Percentiles rank a stretch among this genome's conserved stretches.
These are phyloP conservation scores for Sporopachydermia cereana DNA, from an alignment of 1,139 yeast species.

Conservation along the genomic window DNA sequence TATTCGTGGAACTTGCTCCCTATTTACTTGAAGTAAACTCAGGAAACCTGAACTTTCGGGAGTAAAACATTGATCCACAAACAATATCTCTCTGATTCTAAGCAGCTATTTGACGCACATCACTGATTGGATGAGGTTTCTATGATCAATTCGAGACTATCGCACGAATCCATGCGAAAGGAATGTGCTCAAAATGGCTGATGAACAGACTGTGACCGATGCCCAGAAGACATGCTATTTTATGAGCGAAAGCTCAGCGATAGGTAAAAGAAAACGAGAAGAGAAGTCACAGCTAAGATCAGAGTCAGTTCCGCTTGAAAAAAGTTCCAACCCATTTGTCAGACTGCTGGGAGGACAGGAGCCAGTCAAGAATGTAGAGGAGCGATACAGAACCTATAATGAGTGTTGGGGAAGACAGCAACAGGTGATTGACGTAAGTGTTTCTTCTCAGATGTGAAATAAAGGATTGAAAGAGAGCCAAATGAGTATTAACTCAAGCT, in stretches of 20 bases:
- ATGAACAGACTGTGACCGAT: background rate
- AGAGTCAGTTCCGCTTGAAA: background rate
- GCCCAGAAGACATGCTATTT: conserved; percentile 5
- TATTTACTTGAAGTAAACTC: too few relatives aligned
- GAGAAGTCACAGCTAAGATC: background rate
- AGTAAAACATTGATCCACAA: too few relatives aligned
- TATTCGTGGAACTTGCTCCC: too few relatives aligned
- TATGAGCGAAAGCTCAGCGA: background rate
- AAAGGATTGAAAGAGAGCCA: conserved; percentile 18
- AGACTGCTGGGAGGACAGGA: conserved; percentile 29
- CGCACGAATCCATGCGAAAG: too few relatives aligned
- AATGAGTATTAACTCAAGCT: conserved; percentile 11
- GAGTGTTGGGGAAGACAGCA: conserved; percentile 19
- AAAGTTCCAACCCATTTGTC: conserved; percentile 23
- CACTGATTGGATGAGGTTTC: too few relatives aligned
- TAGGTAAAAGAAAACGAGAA: background rate
- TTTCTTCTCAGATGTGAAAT: too few relatives aligned
- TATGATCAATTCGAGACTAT: too few relatives aligned
- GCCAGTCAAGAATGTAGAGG: conserved; percentile 17
- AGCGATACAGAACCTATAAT: conserved; percentile 27
- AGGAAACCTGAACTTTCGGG: too few relatives aligned
- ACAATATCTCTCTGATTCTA: too few relatives aligned
- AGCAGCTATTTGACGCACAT: too few relatives aligned
- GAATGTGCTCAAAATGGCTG: background rate
- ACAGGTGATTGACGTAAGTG: conserved; percentile 11